Evolutionary conservation across 2,329 filamentous ascomycete species (phyloP), one percentile per base, ranked within the genome.

Genomic region (Pseudocercospora crystallina): DNA sequence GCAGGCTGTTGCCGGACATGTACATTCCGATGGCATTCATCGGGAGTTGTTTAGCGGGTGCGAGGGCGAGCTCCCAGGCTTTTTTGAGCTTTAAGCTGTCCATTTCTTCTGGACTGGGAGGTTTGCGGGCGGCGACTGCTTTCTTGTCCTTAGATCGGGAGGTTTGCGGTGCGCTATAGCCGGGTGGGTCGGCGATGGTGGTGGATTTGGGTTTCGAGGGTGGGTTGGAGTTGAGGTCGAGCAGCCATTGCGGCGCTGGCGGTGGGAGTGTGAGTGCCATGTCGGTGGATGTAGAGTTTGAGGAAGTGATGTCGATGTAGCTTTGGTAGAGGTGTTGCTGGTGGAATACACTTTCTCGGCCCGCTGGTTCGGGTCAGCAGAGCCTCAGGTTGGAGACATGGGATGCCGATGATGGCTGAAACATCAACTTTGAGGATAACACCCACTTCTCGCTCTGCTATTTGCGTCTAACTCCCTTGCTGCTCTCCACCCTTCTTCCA

Each of bases 1-100:
- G 94, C 40, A 99, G 82, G 55, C 89, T 90, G 76, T 97, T 99
- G 65, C 94, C 94, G 30, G 92, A 95, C 94, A 99, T 99, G 80
- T 99, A 99, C 90, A 97, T 97, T 85, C 96, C 96, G 70, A 99
- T 92, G 57, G 86, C 91, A 50, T 95, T 97, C 94, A 99, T 99
- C 51, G 94, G 94, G 40, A 99, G 79, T 69, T 87, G 85, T 77
- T 99, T 99, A 56, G 94, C 86, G 0, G 94, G 94, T 2, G 87
- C 92, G 41, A 99, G 83, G 36, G 94, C 92, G 38, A 99, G 82
- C 73, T 99, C 94, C 94, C 94, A 99, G 0, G 94, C 94, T 72
- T 99, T 99, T 75, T 99, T 99, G 64, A 99, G 77, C 78, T 97
- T 97, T 57, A 99, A 79, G 15, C 87, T 90, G 70, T 97, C 92